Base-by-base conservation (phyloP, 2,329 filamentous ascomycete species). In the Berkeleyomyces rouxiae region DNA sequence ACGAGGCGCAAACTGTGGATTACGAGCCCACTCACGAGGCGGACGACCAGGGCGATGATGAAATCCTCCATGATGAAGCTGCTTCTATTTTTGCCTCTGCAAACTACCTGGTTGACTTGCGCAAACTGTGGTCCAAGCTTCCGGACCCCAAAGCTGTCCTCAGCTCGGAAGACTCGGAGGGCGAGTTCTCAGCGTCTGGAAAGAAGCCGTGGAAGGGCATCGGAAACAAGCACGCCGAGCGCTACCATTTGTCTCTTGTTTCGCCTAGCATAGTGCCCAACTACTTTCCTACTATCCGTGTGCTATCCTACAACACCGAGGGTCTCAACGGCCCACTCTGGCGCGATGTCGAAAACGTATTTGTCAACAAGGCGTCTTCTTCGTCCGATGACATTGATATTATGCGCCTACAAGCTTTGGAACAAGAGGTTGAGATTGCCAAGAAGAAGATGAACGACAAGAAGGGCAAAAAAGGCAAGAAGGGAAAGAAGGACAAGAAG, bases 221-320 rank as follows among this genome's bases (percentile, higher is more conserved):
- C 66, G 90, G 88, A 23, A 91, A 91, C 3, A 80, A 82, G 66
- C 95, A 83, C 75, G 90, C 84, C 2, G 90, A 99, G 73, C 82
- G 90, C 61, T 99, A 90, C 71, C 86, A 90, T 61, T 73, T 95
- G 4, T 85, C 88, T 0, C 76, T 93, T 36, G 85, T 97, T 63
- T 82, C 86, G 57, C 88, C 92, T 0, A 97, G 91, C 70, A 77
- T 99, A 44, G 88, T 97, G 7, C 93, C 92, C 5, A 96, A 93
- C 70, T 95, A 90, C 72, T 93, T 91, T 67, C 93, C 92, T 0
- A 90, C 88, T 0, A 74, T 96, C 40, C 83, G 91, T n/a, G 80
- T 99, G n/a, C 78, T 92, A 67, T 89, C 96, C 70, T 99, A 97
- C 77, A 97, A 99, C 71, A 89, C 89, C 62, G 88, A 79, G 0